phyloP scores from a whole-genome alignment of 2,329 filamentous ascomycete species.

The Trematosphaeria pertusa region DNA sequence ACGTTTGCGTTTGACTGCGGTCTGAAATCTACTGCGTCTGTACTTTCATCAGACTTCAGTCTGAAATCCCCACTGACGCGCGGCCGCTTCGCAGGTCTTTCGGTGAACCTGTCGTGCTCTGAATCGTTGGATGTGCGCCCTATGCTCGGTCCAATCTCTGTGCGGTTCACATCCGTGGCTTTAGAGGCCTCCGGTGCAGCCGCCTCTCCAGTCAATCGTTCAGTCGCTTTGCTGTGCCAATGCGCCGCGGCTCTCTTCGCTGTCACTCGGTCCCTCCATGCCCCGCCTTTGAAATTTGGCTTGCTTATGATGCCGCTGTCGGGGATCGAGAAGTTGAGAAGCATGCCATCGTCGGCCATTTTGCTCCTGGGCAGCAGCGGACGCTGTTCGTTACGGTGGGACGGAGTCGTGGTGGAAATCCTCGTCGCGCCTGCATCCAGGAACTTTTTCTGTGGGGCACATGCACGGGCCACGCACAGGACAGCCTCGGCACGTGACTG shows the following conservation, averaged over 20 bases:
- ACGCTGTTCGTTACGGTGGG: conserved; percentile 3
- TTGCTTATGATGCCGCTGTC: conserved; percentile 70
- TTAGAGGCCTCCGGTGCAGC: conserved; percentile 19
- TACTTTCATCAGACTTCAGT: conserved; percentile 29
- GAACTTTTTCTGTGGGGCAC: conserved; percentile 29
- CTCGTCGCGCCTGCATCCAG: conserved; percentile 7
- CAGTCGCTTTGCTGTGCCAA: conserved; percentile 55
- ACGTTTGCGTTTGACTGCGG: conserved; percentile 37
- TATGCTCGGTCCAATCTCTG: conserved; percentile 34
- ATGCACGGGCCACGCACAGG: conserved; percentile 12
- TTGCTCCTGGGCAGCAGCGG: conserved; percentile 12
- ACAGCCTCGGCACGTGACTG: conserved; percentile 24
- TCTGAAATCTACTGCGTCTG: conserved; percentile 30
- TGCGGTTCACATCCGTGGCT: conserved; percentile 39
- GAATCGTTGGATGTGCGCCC: conserved; percentile 22
- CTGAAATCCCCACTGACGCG: conserved; percentile 50
- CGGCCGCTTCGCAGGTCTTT: conserved; percentile 43
- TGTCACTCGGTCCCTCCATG: conserved; percentile 86
- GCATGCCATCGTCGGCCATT: conserved; percentile 95
- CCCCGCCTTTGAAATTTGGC: conserved; percentile 80
- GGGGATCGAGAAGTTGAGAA: conserved; percentile 87
- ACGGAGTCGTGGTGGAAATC: conserved; percentile 10
- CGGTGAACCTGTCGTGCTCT: conserved; percentile 20
- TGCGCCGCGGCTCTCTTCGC: conserved; percentile 73
- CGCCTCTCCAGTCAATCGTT: conserved; percentile 37